Evolutionary conservation across 2,329 filamentous ascomycete genomes (phyloP), one percentile per base, ranked within the genome.

Genomic region (Colletotrichum sidae): DNA sequence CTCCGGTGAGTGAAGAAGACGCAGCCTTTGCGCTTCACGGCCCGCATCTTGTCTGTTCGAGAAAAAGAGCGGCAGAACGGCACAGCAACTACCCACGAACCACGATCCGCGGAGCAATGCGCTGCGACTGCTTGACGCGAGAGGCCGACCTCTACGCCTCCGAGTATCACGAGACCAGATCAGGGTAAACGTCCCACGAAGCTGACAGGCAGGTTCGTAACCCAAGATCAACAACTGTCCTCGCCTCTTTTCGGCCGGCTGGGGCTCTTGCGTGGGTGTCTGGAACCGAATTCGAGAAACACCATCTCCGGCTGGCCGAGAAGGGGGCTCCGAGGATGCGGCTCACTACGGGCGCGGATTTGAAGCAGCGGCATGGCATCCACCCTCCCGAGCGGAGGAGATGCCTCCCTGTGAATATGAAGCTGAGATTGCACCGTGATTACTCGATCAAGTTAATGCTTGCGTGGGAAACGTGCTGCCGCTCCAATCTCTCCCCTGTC

Each of bases 361-460:
- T 79, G 80, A 84, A 77, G 76, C 78, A 78, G 76, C 62, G 67
- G 69, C 71, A 69, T 68, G 70, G 62, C 78, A 86, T 89, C 85
- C 84, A 88, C 83, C 87, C 84, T 77, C 35, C 68, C 51, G 65
- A 67, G 39, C 37, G 10, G 74, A 67, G 79, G 79, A 83, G 81
- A 83, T 79, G 75, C 67, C 51, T 68, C 61, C 59, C 65, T 77
- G 81, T 70, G 73, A 76, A 80, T 74, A 87, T 82, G 87, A 94
- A 88, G 92, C 92, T 95, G 92, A 96, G 92, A 95, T 90, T 90
- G 91, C 88, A 96, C 92, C 92, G 92, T 94, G 84, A 91, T 65
- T 90, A 95, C 92, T 95, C 92, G 92, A 96, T 92, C 92, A 96
- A 96, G 92, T 92, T 95, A 96, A 95, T 94, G 91, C 92, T 96